These are phyloP conservation scores for Polyporus arcularius DNA, from an alignment of 768 basidiomycete species.

Conservation along the genomic window DNA sequence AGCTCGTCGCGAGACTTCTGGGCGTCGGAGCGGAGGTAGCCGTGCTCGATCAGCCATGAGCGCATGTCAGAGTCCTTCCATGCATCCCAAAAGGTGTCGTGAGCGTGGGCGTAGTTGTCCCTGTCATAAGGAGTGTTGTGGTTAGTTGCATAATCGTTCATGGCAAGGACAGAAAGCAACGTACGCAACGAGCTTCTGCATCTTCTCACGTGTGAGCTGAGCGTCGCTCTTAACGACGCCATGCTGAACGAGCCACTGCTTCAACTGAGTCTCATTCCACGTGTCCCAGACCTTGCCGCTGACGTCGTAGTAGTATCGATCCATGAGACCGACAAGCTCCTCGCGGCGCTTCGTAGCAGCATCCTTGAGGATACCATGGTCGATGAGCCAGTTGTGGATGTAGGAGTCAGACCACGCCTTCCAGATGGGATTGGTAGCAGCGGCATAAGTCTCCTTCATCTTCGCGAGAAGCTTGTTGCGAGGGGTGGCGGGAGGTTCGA, in stretches of 20 bases:
- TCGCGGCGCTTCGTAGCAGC: constrained; percentile 59
- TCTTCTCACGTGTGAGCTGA: constrained; percentile 69
- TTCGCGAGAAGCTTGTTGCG: constrained; percentile 67
- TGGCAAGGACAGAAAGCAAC: constrained; percentile 26
- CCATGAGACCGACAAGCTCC: constrained; percentile 66
- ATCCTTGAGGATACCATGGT: constrained; percentile 72
- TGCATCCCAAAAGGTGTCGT: constrained; percentile 60
- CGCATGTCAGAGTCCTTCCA: constrained; percentile 79
- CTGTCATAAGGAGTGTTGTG: constrained; percentile 31
- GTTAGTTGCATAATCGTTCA: background rate
- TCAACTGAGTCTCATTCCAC: constrained; percentile 81
- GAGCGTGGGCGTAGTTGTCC: constrained; percentile 65
- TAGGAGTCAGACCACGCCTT: constrained; percentile 86
- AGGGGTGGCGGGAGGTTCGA: constrained; percentile 60
- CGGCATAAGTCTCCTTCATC: constrained; percentile 70
- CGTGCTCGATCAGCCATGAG: constrained; percentile 73
- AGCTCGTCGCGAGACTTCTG: constrained; percentile 73
- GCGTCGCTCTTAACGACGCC: constrained; percentile 72
- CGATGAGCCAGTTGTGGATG: constrained; percentile 82
- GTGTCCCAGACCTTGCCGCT: constrained; percentile 35
- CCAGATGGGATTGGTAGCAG: constrained; percentile 67
- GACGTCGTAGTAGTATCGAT: constrained; percentile 70
- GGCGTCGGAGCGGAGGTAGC: constrained; percentile 59
- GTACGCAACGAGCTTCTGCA: constrained; percentile 70
- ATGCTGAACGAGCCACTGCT: constrained; percentile 78